Evolutionary conservation across 306 rosid genomes (phyloP), one percentile per base, ranked within the genome.

Genomic region (Ceratonia siliqua): DNA sequence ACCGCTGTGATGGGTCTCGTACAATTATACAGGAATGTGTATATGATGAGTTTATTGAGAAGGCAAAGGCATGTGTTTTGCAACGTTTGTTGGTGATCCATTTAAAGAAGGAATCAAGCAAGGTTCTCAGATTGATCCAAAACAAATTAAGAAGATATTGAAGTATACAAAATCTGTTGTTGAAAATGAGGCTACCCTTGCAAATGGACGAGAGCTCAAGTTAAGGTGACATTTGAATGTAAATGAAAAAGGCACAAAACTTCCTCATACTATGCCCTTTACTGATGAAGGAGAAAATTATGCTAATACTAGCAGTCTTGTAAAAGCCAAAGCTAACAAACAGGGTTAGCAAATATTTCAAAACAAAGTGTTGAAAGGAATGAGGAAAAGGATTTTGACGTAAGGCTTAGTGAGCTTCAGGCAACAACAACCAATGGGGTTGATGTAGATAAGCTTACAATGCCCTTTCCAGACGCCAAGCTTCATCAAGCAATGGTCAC

Each of bases 1-100:
- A 97, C 77, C 92, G 98, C 82, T 88, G 95, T 61, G 91, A 93
- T 54, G 98, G 97, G 33, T 94, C 98, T 73, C 89, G 97, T 69
- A 94, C 98, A 56, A 90, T 63, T 75, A 97, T 94, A 41, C 97
- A 94, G 75, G 98, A 91, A 81, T 28, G 75, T 41, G 81, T 94
- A 21, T 82, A 91, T 11, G 96, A 94, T 8, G 95, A 94, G 81
- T 91, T 94, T 71, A 70, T 88, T 25, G 95, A 86, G 78, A 94
- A 94, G 83, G 91, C 98, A 53, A 94, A 75, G 82, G 88, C 82
- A 12, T 94, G 89, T 5, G 98, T 97, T 14, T 45, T 78, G 27
- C 91, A 81, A 56, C 97, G 98, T 54, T 36, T 57, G 97, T 94
- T 55, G 98, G 98, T 6, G 98, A 94, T 86, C 98, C 96, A 33